These are phyloP conservation scores for Cryphonectria parasitica DNA, from an alignment of 2,329 filamentous ascomycete genomes.

Conservation along the genomic window DNA sequence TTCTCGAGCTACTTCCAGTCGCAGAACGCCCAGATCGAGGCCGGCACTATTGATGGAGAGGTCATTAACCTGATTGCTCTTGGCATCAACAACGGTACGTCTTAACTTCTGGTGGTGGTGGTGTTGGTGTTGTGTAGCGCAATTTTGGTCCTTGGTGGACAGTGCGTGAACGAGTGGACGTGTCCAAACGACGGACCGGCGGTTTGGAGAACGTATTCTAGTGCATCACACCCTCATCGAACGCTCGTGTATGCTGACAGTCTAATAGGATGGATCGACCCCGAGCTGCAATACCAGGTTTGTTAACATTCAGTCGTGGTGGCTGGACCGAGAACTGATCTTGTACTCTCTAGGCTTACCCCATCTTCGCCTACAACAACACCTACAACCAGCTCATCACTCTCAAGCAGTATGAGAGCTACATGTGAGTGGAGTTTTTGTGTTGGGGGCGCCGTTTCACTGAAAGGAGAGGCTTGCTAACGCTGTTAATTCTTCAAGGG, in stretches of 20 bases:
- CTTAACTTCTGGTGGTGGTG: not conserved
- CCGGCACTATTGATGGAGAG: constrained; percentile 45
- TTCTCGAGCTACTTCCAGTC: constrained; percentile 53
- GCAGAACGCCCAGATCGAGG: constrained; percentile 57
- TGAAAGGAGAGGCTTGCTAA: constrained; percentile 4
- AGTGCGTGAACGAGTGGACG: not conserved
- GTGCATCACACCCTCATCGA: too few species aligned
- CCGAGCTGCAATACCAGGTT: constrained; percentile 45
- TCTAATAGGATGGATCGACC: constrained; percentile 56
- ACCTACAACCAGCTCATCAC: constrained; percentile 38
- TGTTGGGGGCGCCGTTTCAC: not conserved
- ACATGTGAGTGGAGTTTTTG: constrained; percentile 11
- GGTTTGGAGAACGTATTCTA: too few species aligned
- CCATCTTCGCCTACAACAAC: constrained; percentile 52
- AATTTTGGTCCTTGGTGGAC: not conserved
- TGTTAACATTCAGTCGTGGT: not conserved
- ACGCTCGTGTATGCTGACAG: not conserved
- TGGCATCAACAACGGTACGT: constrained; percentile 30
- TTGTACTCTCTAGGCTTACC: constrained; percentile 36
- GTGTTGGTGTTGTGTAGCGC: not conserved
- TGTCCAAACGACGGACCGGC: not conserved
- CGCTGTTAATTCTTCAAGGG: not conserved
- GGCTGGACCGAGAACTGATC: not conserved
- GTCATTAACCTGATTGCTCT: constrained; percentile 56
- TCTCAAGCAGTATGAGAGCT: constrained; percentile 21